Evolutionary conservation across 441 rosid species (phyloP).

Genomic region (Adansonia madagascariensis): DNA sequence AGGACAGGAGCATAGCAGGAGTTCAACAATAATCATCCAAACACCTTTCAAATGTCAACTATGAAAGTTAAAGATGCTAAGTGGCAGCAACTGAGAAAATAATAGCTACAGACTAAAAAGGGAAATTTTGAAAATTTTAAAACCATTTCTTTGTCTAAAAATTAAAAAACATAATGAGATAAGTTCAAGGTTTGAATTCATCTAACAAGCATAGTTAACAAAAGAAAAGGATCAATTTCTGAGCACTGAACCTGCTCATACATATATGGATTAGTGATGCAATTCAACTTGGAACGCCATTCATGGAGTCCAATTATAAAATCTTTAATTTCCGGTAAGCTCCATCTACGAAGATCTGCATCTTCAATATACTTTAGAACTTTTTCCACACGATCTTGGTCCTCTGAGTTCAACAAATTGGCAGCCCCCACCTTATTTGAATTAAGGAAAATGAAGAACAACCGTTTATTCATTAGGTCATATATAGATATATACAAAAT

Average conservation of each 20-base stretch:
- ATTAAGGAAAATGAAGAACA: neutral
- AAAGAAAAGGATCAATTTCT: neutral
- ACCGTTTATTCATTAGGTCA: neutral
- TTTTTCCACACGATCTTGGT: conserved; percentile 45
- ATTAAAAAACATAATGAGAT: neutral
- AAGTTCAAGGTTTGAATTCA: neutral
- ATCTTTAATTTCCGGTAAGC: conserved; percentile 51
- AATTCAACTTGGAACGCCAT: conserved; percentile 66
- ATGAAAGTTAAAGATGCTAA: neutral
- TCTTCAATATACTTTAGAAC: conserved; percentile 70
- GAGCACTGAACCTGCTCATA: conserved; percentile 57
- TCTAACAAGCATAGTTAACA: neutral
- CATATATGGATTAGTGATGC: conserved; percentile 67
- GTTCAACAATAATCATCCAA: neutral
- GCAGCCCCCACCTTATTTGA: conserved; percentile 44
- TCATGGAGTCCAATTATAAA: conserved; percentile 61
- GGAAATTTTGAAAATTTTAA: neutral
- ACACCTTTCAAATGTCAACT: neutral
- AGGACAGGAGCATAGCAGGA: neutral
- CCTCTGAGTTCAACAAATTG: conserved; percentile 47
- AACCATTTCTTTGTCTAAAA: neutral
- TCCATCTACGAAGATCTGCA: conserved; percentile 71
- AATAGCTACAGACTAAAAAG: neutral
- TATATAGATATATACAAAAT: neutral
- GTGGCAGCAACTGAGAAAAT: neutral